Evolutionary conservation across 1,284 basidiomycete species (phyloP).

Genomic region (Cutaneotrichosporon arboriforme): DNA sequence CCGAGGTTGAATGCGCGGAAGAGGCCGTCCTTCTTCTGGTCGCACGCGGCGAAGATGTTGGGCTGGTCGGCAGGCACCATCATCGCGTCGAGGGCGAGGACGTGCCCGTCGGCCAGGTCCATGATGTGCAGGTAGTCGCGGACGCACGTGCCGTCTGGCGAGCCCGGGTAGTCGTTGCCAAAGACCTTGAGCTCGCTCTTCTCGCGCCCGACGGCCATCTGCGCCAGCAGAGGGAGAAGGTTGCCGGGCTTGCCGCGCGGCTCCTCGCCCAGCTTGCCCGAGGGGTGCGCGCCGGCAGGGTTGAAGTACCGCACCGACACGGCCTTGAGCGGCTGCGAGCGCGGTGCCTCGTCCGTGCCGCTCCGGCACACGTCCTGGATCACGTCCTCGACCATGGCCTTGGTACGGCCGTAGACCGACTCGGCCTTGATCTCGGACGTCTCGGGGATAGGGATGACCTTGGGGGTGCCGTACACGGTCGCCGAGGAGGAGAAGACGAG

Average conservation of each 20-base stretch:
- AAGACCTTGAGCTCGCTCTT: slow-evolving; percentile 83
- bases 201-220: slow-evolving; percentile 90
- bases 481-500: slow-evolving; percentile 97
- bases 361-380: slow-evolving; percentile 82
- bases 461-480: slow-evolving; percentile 96
- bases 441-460: slow-evolving; percentile 90
- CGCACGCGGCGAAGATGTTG: slow-evolving; percentile 45
- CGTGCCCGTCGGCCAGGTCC: slow-evolving; percentile 88
- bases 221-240: slow-evolving; percentile 85
- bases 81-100: slow-evolving; percentile 80
- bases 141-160: slow-evolving; percentile 85
- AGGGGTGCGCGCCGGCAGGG: slow-evolving; percentile 90
- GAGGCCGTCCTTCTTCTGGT: slow-evolving; percentile 46
- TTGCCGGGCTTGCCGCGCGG: slow-evolving; percentile 92
- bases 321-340: slow-evolving; percentile 29
- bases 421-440: slow-evolving; percentile 80
- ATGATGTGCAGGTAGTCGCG: slow-evolving; percentile 97
- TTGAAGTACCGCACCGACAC: slow-evolving; percentile 80
- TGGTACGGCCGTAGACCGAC: slow-evolving; percentile 92
- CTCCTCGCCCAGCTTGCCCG: slow-evolving; percentile 92
- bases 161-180: slow-evolving; percentile 90
- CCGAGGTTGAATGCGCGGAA: slow-evolving; percentile 97
- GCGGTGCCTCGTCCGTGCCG: slow-evolving; percentile 43
- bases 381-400: slow-evolving; percentile 88
- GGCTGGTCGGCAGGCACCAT: slow-evolving; percentile 25